Evolutionary conservation across 2,329 filamentous ascomycete genomes (phyloP).

Genomic region (Bipolaris victoriae): DNA sequence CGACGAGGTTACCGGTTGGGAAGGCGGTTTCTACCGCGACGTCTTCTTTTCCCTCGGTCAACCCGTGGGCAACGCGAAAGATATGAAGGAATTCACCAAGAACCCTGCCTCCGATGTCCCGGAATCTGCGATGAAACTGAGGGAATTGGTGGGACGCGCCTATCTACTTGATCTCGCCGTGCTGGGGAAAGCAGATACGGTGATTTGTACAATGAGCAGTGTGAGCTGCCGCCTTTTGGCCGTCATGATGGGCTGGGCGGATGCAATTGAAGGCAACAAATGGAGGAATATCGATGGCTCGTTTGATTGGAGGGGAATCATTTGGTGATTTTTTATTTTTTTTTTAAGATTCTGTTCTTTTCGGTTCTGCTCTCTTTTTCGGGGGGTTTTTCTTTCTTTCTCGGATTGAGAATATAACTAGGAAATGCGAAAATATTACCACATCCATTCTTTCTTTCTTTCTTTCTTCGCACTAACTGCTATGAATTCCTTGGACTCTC

Average conservation of each 20-base stretch:
- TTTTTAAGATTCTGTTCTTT: no score
- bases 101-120: constrained; percentile 25
- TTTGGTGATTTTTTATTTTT: constrained; percentile 33
- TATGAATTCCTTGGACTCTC: no score
- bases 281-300: constrained; percentile 73
- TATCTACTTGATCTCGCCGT: constrained; percentile 83
- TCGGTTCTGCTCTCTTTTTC: no score
- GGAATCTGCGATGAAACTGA: constrained; percentile 65
- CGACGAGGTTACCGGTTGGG: constrained; percentile 82
- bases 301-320: constrained; percentile 48
- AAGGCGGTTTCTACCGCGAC: constrained; percentile 81
- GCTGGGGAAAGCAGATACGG: constrained; percentile 69
- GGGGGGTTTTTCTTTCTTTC: no score
- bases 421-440: no score
- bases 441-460: no score
- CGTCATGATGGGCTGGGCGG: constrained; percentile 87
- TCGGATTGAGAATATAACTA: no score
- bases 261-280: constrained; percentile 53
- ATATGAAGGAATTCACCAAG: constrained; percentile 27
- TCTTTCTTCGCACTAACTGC: no score
- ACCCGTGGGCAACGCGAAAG: constrained; percentile 39
- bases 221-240: constrained; percentile 72
- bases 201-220: constrained; percentile 79
- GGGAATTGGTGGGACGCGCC: constrained; percentile 77
- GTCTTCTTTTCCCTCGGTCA: constrained; percentile 80